A percentile compares a stretch with the other conserved stretches of the same genome.
phyloP scores from a whole-genome alignment of 257 asterid species.

The Solanum tacnaense region DNA sequence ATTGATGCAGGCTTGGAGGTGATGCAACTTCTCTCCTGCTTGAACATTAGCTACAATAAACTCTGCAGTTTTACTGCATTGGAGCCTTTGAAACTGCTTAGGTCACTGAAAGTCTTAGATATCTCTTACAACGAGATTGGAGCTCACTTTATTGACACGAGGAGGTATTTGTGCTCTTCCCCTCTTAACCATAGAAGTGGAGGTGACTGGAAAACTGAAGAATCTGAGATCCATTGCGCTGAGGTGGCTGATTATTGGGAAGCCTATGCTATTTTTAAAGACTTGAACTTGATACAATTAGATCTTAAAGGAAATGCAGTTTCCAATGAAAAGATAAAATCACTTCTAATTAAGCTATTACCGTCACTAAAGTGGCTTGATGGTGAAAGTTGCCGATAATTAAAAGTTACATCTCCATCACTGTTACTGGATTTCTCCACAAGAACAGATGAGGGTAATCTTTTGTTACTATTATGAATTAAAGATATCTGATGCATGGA shows the following conservation, averaged over 20 bases:
- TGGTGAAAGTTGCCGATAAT: constrained; percentile 24
- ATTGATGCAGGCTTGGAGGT: constrained; percentile 71
- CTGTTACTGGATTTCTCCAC: background rate
- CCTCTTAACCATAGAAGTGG: constrained; percentile 46
- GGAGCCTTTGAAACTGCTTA: constrained; percentile 55
- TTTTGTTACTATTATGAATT: background rate
- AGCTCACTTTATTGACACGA: constrained; percentile 65
- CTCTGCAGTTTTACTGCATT: constrained; percentile 61
- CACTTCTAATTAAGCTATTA: constrained; percentile 42
- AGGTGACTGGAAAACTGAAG: constrained; percentile 35
- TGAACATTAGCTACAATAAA: constrained; percentile 63
- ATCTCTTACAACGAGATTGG: constrained; percentile 81
- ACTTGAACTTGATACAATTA: constrained; percentile 58
- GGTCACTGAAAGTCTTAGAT: constrained; percentile 50
- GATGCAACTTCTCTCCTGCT: constrained; percentile 72
- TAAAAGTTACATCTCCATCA: background rate
- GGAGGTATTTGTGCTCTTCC: constrained; percentile 71
- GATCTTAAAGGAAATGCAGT: constrained; percentile 60
- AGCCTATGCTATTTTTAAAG: constrained; percentile 45
- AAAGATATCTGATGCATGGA: background rate
- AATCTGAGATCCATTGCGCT: constrained; percentile 10
- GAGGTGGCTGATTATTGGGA: constrained; percentile 44
- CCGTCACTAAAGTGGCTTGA: constrained; percentile 71
- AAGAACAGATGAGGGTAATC: background rate
- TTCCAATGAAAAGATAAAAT: constrained; percentile 29